Base-by-base conservation (phyloP, 768 basidiomycete genomes). In the Phlebiopsis gigantea region DNA sequence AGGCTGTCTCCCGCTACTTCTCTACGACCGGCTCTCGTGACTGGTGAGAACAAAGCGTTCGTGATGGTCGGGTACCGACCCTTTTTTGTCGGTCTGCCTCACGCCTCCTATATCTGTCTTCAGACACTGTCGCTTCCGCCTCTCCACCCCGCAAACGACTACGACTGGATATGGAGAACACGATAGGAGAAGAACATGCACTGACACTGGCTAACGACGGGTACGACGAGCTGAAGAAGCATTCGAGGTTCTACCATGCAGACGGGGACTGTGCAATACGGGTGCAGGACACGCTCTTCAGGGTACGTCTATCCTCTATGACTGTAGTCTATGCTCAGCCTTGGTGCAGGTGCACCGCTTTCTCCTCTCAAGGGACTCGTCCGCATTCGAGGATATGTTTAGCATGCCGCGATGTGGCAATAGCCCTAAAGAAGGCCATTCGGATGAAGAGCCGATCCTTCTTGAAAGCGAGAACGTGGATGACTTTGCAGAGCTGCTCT, bases 261-360 rank as follows among this genome's bases (percentile, higher is more conserved):
- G 84, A 88, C 58, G 88, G 86, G 45, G 87, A 85, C 62, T 87
- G 84, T 62, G 73, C 87, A n/a, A 65, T 90, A 45, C 73, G 79
- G 31, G 79, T 89, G 12, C 77, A 79, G 57, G 76, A 82, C 62
- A 81, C 78, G 9, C 66, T 90, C 57, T 90, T 90, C 70, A 88
- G 85, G 63, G 87, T 86, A 61, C 29, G 79, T 70, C 54, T 46
- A 34, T 28, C 21, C 43, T 54, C 48, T 53, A 46, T 46, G 26
- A 25, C n/a, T 57, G 42, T n/a, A 54, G 60, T 52, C 12, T 9
- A 14, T 47, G 8, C 26, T n/a, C n/a, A n/a, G n/a, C n/a, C n/a
- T n/a, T n/a, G 12, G 21, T 57, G 31, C 48, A 68, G 67, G 67
- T 69, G 30, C 68, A 69, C 50, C 62, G 66, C 7, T 69, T 65